Base-by-base conservation (phyloP, 306 rosid genomes). In the Ammopiptanthus mongolicus region DNA sequence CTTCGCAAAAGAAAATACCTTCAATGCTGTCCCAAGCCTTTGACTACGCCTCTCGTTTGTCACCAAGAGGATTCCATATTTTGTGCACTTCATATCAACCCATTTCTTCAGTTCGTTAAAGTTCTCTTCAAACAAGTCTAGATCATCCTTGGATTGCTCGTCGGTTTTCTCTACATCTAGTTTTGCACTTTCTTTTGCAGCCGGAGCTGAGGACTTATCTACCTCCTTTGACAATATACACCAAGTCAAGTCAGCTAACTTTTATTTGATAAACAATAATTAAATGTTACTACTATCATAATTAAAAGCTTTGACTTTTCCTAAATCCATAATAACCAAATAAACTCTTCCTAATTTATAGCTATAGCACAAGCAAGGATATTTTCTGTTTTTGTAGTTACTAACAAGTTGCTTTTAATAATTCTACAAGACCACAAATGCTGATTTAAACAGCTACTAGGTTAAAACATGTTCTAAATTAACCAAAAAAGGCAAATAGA, bases 21-120 rank as follows among this genome's bases (percentile, higher is more conserved):
- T 90, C 65, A 95, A 80, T 33, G 97, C 98, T 66, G 91, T 82
- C 73, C 98, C 97, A 75, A 90, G 91, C 87, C 96, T 86, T 76
- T 85, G 86, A 37, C 47, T 14, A 6, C 95, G 95, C 86, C 85
- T 88, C 85, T 95, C 98, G 0, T 83, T 88, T 39, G 81, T 71
- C 23, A 91, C 96, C 55, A 86, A 77, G 66, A 95, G 95, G 61
- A 86, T 85, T 76, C 97, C 96, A 53, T 86, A 91, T 65, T 88
- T 91, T 47, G 86, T 61, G 71, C 96, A 82, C 81, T 90, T 95
- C 67, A 87, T 85, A 60, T 91, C 87, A 71, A 91, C 97, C 98
- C 96, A 95, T 83, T 88, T 95, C 84, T 88, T 86, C 75, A 95
- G 85, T 71, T 95, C 97, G 51, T 70, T 77, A 48, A 87, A 95